Evolutionary conservation across 2,329 filamentous ascomycete species (phyloP).

Genomic region (Cercospora janseana): DNA sequence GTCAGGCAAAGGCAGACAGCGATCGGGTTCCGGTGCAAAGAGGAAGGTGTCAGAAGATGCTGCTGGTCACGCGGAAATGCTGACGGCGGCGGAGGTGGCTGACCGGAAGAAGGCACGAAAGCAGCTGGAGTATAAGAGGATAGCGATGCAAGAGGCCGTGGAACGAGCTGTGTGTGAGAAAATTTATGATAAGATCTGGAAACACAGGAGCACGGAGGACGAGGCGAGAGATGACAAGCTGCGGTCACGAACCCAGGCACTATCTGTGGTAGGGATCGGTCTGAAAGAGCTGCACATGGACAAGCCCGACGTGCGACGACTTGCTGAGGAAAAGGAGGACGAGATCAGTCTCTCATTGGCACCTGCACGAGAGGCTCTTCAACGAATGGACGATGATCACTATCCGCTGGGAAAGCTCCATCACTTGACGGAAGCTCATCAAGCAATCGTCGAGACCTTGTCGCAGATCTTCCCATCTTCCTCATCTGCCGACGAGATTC

Average conservation of each 20-base stretch:
- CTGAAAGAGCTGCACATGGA: constrained; percentile 80
- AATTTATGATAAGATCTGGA: constrained; percentile 79
- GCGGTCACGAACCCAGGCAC: constrained; percentile 85
- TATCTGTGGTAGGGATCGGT: constrained; percentile 88
- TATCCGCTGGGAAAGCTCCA: constrained; percentile 90
- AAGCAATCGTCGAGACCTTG: constrained; percentile 86
- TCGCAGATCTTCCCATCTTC: constrained; percentile 64
- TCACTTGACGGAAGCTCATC: constrained; percentile 82
- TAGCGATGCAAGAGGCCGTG: constrained; percentile 82
- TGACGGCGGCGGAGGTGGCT: constrained; percentile 80
- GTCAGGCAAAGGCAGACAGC: constrained; percentile 54
- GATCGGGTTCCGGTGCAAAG: constrained; percentile 41
- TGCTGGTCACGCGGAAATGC: constrained; percentile 61
- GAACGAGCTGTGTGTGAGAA: constrained; percentile 62
- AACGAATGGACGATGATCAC: constrained; percentile 79
- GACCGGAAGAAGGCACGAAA: constrained; percentile 75
- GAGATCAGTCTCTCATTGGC: constrained; percentile 72
- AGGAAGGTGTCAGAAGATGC: constrained; percentile 34
- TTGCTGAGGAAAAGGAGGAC: constrained; percentile 52
- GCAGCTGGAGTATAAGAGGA: constrained; percentile 72
- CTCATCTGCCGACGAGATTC: constrained; percentile 93
- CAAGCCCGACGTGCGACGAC: constrained; percentile 57
- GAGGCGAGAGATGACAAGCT: constrained; percentile 93
- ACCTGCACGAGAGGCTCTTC: constrained; percentile 64
- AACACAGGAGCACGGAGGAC: constrained; percentile 86